Conservation (phyloP, 352 stramenopile genomes). For the Phytophthora ramorum region DNA sequence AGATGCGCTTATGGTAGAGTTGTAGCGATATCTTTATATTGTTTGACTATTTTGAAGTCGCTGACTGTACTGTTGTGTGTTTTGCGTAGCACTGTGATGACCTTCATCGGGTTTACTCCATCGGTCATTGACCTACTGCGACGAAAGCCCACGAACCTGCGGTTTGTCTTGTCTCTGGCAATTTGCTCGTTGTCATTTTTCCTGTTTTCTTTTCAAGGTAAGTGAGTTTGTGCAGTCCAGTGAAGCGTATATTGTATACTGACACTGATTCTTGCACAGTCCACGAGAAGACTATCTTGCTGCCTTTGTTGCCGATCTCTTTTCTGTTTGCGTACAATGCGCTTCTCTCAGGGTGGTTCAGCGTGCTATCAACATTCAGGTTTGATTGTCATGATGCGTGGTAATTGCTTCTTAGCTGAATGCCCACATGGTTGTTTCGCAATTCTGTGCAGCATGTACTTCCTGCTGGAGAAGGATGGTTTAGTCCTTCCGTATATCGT, state of each 20-base stretch:
- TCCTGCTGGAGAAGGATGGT: conserved; percentile 85
- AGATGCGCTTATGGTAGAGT: conserved; percentile 80
- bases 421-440: conserved; percentile 1
- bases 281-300: conserved; percentile 97
- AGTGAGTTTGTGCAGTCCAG: background rate
- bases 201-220: conserved; percentile 96
- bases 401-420: background rate
- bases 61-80: conserved; percentile 20
- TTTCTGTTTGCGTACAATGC: conserved; percentile 77
- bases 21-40: background rate
- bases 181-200: conserved; percentile 95
- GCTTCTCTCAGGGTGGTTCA: conserved; percentile 80
- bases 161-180: conserved; percentile 84
- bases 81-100: conserved; percentile 70
- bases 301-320: conserved; percentile 92
- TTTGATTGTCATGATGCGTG: conserved; percentile 25
- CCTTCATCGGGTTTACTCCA: conserved; percentile 87
- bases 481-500: conserved; percentile 77
- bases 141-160: conserved; percentile 66
- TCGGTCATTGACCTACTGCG: conserved; percentile 80
- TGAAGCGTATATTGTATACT: background rate
- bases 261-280: conserved; percentile 56
- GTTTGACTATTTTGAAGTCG: background rate
- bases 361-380: conserved; percentile 85
- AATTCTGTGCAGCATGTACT: conserved; percentile 73